Base-by-base conservation (phyloP, 306 rosid genomes). In the Cajanus cajan region DNA sequence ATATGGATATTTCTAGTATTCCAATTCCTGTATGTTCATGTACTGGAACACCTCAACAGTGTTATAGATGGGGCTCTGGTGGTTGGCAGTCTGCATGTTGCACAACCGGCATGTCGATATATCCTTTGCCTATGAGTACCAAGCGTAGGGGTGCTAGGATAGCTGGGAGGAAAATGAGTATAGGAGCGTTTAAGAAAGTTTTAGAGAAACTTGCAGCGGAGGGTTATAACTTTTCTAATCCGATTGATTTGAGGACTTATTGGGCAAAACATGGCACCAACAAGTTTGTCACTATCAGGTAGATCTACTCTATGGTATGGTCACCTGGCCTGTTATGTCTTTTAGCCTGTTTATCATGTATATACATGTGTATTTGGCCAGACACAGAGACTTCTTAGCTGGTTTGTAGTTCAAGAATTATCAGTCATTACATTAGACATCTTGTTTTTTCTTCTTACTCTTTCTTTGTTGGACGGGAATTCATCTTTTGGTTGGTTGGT, bases 51-150 rank as follows among this genome's bases (percentile, higher is more conserved):
- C 90, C 97, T 64, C 97, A 93, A 70, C 99, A 95, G 64, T 93
- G 99, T 80, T 95, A 95, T 48, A 84, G 96, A 65, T 95, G 99
- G 99, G 99, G 99, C 4, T 93, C 94, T 59, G 99, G 99, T n/a
- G 98, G 99, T 13, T 95, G 99, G 99, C 99, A 95, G 68, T 95
- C 98, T 44, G 96, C 99, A 22, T 95, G 99, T 71, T 95, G 98
- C 74, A 95, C 98, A 28, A 95, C 98, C 18, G 93, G 85, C 44
- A 85, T 95, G 78, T 95, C 98, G 0, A 68, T 85, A 24, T 91
- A 92, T 88, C 99, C 99, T 76, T 85, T 95, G 89, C 99, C 98
- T 39, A 92, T 93, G 98, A 95, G 98, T 80, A 90, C 97, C 16
- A 95, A 95, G 86, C 87, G 98, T 24, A 94, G 99, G 2, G 99